Percentiles rank a stretch among this genome's conserved stretches.
phyloP scores from a whole-genome alignment of 352 stramenopile genomes.

The Aphanomyces stellatus region DNA sequence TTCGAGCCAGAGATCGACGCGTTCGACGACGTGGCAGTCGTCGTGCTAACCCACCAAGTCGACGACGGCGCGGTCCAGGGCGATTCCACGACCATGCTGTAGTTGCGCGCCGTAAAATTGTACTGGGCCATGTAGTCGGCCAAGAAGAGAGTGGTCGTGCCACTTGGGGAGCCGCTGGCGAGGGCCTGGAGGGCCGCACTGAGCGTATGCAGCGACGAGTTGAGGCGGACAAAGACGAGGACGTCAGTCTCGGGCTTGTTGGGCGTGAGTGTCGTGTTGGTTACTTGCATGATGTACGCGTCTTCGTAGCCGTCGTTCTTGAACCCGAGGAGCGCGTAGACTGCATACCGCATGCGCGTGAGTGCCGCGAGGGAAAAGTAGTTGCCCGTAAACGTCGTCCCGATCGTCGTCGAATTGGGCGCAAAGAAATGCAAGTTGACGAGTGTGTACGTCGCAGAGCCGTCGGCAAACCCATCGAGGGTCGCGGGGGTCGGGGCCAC shows the following conservation, averaged over 20 bases:
- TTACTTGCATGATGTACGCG: neutral
- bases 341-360: neutral
- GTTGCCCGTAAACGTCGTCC: neutral
- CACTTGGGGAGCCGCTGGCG: neutral
- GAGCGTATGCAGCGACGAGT: neutral
- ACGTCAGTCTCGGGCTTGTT: neutral
- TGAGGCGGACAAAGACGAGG: neutral
- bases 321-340: slow-evolving; percentile 1
- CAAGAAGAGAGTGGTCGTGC: neutral
- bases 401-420: neutral
- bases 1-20: neutral
- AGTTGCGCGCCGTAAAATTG: neutral
- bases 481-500: neutral
- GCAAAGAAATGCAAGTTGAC: slow-evolving; percentile 1
- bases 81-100: neutral
- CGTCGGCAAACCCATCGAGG: neutral
- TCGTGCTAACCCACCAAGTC: neutral
- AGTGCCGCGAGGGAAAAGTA: neutral
- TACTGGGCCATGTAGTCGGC: neutral
- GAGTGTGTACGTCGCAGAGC: neutral
- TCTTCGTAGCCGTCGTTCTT: slow-evolving; percentile 9
- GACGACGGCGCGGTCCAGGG: neutral
- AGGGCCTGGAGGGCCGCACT: neutral
- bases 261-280: neutral
- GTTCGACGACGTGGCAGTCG: neutral